Evolutionary conservation across 1,139 yeast genomes (phyloP).

Genomic region (Blastobotrys elegans): DNA sequence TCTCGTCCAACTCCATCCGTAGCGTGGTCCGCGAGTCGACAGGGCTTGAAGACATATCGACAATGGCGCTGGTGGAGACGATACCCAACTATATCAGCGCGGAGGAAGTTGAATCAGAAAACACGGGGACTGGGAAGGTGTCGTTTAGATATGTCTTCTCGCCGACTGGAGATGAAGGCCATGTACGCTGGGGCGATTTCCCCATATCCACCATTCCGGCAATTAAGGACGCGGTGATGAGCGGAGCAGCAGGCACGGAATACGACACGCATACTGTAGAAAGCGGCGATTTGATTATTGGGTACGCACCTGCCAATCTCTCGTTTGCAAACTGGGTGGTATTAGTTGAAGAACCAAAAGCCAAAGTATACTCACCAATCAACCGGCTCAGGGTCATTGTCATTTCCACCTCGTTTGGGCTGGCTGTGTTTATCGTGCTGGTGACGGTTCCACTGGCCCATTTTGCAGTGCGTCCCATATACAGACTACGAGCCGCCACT

Average conservation of each 20-base stretch:
- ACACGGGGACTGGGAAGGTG: neutral
- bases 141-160: conserved; percentile 30
- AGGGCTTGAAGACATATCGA: conserved; percentile 39
- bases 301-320: conserved; percentile 56
- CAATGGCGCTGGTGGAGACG: conserved; percentile 36
- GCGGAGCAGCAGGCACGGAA: conserved; percentile 46
- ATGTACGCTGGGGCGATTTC: conserved; percentile 16
- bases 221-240: conserved; percentile 39
- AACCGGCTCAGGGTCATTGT: conserved; percentile 59
- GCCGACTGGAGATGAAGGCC: conserved; percentile 19
- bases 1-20: conserved; percentile 52
- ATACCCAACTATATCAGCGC: conserved; percentile 18
- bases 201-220: conserved; percentile 31
- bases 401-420: conserved; percentile 73
- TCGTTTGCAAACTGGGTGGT: conserved; percentile 67
- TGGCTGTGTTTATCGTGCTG: conserved; percentile 68
- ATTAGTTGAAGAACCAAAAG: conserved; percentile 58
- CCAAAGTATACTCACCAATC: conserved; percentile 60
- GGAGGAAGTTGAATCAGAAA: neutral
- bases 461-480: conserved; percentile 79
- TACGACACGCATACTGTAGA: conserved; percentile 43
- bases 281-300: conserved; percentile 56
- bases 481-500: conserved; percentile 76
- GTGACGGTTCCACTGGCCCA: conserved; percentile 79
- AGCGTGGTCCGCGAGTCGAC: conserved; percentile 48